Evolutionary conservation across 139 green algal genomes (phyloP).

Genomic region (Penium margaritaceum): DNA sequence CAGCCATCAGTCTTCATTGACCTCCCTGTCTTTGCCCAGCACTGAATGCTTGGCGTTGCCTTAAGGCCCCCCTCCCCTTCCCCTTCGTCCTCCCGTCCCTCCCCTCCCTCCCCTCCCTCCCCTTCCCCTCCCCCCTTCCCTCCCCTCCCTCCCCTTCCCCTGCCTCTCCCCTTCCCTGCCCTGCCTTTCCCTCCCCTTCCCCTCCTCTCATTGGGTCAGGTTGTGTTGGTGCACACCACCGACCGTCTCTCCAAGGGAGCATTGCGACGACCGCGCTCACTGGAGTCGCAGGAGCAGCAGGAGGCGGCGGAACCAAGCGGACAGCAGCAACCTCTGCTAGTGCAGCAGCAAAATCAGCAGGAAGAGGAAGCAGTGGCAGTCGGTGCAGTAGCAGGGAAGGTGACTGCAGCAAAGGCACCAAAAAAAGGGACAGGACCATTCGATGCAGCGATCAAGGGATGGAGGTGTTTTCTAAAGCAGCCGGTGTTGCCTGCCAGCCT

Average conservation of each 20-base stretch:
- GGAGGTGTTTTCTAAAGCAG: conserved; percentile 26
- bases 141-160: not conserved
- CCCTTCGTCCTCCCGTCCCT: no score
- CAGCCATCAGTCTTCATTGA: no score
- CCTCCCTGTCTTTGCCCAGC: no score
- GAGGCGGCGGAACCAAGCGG: not conserved
- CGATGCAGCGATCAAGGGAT: conserved; percentile 11
- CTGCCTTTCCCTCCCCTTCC: not conserved
- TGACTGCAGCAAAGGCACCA: not conserved
- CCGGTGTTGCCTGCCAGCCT: conserved; percentile 33
- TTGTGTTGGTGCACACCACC: conserved; percentile 15
- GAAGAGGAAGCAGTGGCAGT: not conserved
- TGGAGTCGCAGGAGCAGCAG: not conserved
- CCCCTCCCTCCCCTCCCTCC: no score
- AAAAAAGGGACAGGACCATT: not conserved
- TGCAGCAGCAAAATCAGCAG: not conserved
- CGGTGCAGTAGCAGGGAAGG: not conserved
- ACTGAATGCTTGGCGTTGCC: no score
- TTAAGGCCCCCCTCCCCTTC: no score
- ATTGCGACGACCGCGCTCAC: not conserved
- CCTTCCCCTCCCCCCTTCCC: not conserved
- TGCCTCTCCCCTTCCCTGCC: not conserved
- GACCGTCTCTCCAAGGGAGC: conserved; percentile 17
- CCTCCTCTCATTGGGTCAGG: not conserved
- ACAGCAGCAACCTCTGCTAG: not conserved